A percentile compares a stretch with the other conserved stretches of the same genome.
These are phyloP conservation scores for Neofusicoccum parvum DNA, from an alignment of 2,329 filamentous ascomycete species.

Conservation along the genomic window DNA sequence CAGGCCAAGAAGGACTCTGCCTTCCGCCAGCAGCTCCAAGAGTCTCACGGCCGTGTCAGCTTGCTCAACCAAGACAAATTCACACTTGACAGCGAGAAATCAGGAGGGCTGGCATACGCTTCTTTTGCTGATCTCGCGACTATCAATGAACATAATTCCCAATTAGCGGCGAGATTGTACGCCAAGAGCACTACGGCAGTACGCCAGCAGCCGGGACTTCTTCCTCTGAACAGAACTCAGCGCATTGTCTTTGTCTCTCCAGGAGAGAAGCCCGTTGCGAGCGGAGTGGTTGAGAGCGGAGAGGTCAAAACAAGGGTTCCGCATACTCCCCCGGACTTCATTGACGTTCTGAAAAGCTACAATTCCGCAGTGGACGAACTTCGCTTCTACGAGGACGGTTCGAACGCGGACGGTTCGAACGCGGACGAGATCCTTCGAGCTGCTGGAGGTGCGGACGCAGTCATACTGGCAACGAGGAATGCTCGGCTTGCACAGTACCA, in stretches of 20 bases:
- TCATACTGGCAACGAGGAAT: constrained; percentile 12
- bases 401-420: neutral
- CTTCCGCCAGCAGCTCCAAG: neutral
- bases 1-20: neutral
- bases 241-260: neutral
- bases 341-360: constrained; percentile 1
- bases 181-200: neutral
- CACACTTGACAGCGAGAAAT: neutral
- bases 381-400: neutral
- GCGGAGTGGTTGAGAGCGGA: constrained; percentile 10
- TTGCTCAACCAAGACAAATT: neutral
- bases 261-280: neutral
- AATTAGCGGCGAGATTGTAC: neutral
- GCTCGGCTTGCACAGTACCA: constrained; percentile 4
- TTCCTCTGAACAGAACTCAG: neutral
- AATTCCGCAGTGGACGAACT: neutral
- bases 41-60: neutral
- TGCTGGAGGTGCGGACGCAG: neutral
- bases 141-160: neutral
- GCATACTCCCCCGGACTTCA: neutral
- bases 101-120: neutral
- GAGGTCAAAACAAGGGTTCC: neutral
- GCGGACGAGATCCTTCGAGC: neutral
- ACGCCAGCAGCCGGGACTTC: neutral
- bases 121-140: neutral